Percentiles rank a stretch among this genome's conserved stretches.
Evolutionary conservation across 2,329 filamentous ascomycete species (phyloP).

Genomic region (Penicillium sp.): DNA sequence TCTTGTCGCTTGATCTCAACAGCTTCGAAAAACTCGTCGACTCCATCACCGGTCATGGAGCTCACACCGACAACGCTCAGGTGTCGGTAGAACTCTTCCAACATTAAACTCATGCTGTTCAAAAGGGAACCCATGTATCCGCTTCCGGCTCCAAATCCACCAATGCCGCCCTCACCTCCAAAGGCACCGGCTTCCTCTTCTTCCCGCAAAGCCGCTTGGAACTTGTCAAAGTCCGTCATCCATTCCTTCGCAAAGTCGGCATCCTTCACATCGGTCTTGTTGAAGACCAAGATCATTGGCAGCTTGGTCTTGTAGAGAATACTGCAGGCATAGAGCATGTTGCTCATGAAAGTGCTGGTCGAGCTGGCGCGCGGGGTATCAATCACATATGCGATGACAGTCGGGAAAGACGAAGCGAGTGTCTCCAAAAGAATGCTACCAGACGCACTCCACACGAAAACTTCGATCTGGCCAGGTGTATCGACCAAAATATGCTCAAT

Average conservation of each 20-base stretch:
- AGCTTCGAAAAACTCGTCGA: conserved; percentile 90
- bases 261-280: conserved; percentile 96
- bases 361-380: conserved; percentile 92
- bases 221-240: conserved; percentile 99
- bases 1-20: conserved; percentile 85
- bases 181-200: conserved; percentile 80
- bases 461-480: conserved; percentile 96
- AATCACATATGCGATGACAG: conserved; percentile 95
- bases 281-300: conserved; percentile 98
- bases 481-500: conserved; percentile 88
- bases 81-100: conserved; percentile 97
- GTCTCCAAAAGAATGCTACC: conserved; percentile 92
- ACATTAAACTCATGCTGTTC: conserved; percentile 96
- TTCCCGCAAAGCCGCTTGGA: conserved; percentile 77
- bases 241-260: conserved; percentile 92
- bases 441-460: conserved; percentile 97
- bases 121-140: conserved; percentile 96
- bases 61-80: conserved; percentile 91
- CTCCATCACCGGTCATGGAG: conserved; percentile 85
- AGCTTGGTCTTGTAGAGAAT: conserved; percentile 99
- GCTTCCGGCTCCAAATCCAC: conserved; percentile 67
- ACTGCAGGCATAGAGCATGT: conserved; percentile 98
- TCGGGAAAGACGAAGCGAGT: conserved; percentile 90
- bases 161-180: conserved; percentile 65
- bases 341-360: conserved; percentile 98